phyloP scores from a whole-genome alignment of 805 yeast genomes.

The Zygosaccharomyces rouxii region DNA sequence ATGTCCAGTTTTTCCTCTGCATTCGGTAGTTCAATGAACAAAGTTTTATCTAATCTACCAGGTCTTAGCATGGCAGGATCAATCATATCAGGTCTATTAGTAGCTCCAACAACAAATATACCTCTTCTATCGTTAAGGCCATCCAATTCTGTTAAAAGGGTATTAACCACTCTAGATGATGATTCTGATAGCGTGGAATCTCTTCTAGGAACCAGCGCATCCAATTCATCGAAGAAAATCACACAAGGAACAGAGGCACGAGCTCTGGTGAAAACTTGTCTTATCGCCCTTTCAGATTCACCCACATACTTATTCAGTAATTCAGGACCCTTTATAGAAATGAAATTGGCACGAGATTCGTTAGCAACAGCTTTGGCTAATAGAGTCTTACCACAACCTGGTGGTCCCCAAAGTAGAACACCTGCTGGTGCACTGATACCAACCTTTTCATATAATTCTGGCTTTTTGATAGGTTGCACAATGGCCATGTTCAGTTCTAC shows the following conservation, averaged over 20 bases:
- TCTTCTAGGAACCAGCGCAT: conserved; percentile 92
- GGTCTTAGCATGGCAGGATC: conserved; percentile 98
- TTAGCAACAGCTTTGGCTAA: conserved; percentile 97
- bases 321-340: conserved; percentile 95
- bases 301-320: conserved; percentile 92
- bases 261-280: conserved; percentile 91
- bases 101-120: conserved; percentile 92
- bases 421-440: conserved; percentile 98
- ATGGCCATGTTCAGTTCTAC: conserved; percentile 95
- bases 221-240: conserved; percentile 92
- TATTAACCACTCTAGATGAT: conserved; percentile 89
- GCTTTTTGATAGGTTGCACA: conserved; percentile 91
- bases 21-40: conserved; percentile 85
- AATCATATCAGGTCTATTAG: conserved; percentile 96
- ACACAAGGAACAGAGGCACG: conserved; percentile 92
- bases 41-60: conserved; percentile 89
- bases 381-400: conserved; percentile 97
- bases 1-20: conserved; percentile 77
- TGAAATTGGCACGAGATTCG: conserved; percentile 93
- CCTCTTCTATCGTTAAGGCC: conserved; percentile 92
- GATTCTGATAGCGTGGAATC: conserved; percentile 85
- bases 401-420: conserved; percentile 98
- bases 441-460: conserved; percentile 81
- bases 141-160: conserved; percentile 88
- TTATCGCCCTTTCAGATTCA: conserved; percentile 87